Conservation (phyloP, 441 rosid species). For the Adansonia gregorii region DNA sequence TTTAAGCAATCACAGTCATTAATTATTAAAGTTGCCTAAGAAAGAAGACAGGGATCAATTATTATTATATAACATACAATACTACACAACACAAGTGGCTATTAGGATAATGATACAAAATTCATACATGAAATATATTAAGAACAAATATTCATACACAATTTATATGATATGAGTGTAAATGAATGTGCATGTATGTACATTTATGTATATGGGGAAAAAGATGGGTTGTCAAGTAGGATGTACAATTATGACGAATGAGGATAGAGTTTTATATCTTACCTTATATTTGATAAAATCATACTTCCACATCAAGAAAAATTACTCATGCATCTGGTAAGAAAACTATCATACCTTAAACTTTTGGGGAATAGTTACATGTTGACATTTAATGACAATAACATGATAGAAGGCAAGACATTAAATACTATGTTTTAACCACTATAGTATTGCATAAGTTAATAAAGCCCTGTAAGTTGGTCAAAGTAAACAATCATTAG, state of each 20-base stretch:
- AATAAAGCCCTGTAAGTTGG: conserved; percentile 62
- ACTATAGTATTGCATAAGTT: conserved; percentile 80
- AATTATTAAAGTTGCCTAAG: not conserved
- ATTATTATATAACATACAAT: conserved; percentile 2
- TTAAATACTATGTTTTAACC: conserved; percentile 96
- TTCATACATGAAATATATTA: conserved; percentile 1
- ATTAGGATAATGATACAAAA: not conserved
- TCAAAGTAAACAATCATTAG: conserved; percentile 2
- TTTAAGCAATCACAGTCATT: not conserved
- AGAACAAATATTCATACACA: not conserved
- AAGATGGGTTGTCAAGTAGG: not conserved
- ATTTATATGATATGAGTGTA: too few species aligned
- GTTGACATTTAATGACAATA: conserved; percentile 78
- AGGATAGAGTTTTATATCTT: conserved; percentile 15
- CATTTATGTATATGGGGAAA: not conserved
- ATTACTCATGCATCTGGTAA: not conserved
- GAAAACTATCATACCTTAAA: conserved; percentile 66
- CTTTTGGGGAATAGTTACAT: conserved; percentile 67
- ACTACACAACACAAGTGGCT: not conserved
- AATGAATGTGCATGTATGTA: too few species aligned
- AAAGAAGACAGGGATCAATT: not conserved
- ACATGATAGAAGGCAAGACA: conserved; percentile 78
- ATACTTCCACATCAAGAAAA: not conserved
- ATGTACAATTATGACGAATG: not conserved
- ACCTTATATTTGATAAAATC: conserved; percentile 11